These are phyloP conservation scores for Fusarium algeriense DNA, from an alignment of 2,329 filamentous ascomycete genomes.

Conservation along the genomic window DNA sequence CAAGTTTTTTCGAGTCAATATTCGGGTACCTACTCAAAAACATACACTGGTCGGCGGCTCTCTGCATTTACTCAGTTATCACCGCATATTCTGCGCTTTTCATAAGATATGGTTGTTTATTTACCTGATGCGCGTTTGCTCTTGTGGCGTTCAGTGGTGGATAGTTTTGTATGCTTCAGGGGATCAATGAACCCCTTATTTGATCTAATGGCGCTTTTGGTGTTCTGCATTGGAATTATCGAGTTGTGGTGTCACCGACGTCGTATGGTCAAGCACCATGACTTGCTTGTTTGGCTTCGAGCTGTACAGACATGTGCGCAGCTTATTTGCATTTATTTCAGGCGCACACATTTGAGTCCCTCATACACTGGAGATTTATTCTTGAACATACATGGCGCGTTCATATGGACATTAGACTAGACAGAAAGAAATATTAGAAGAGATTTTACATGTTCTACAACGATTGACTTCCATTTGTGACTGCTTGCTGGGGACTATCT, in stretches of 20 bases:
- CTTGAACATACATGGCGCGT: conserved; percentile 39
- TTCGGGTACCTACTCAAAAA: conserved; percentile 12
- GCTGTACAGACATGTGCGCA: conserved; percentile 22
- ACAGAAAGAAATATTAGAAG: conserved; percentile 30
- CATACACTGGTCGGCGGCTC: conserved; percentile 29
- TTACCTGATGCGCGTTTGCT: conserved; percentile 15
- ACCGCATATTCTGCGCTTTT: conserved; percentile 4
- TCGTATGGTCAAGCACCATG: conserved; percentile 27
- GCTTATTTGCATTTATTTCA: conserved; percentile 33
- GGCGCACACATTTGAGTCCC: conserved; percentile 26
- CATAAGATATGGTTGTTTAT: background rate
- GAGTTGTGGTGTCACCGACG: conserved; percentile 23
- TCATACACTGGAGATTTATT: conserved; percentile 24
- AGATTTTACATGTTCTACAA: conserved; percentile 7
- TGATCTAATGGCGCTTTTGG: conserved; percentile 13
- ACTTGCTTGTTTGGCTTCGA: conserved; percentile 5
- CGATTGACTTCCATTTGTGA: background rate
- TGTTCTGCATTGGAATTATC: conserved; percentile 11
- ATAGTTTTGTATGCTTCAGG: conserved; percentile 1
- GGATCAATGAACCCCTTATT: background rate
- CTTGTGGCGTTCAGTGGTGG: conserved; percentile 13
- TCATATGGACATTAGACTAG: conserved; percentile 41
- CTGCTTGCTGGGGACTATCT: background rate
- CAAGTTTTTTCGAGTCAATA: conserved; percentile 4
- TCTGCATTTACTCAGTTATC: conserved; percentile 31